phyloP scores from a whole-genome alignment of 2,329 filamentous ascomycete species.

The Cryoendolithus antarcticus region DNA sequence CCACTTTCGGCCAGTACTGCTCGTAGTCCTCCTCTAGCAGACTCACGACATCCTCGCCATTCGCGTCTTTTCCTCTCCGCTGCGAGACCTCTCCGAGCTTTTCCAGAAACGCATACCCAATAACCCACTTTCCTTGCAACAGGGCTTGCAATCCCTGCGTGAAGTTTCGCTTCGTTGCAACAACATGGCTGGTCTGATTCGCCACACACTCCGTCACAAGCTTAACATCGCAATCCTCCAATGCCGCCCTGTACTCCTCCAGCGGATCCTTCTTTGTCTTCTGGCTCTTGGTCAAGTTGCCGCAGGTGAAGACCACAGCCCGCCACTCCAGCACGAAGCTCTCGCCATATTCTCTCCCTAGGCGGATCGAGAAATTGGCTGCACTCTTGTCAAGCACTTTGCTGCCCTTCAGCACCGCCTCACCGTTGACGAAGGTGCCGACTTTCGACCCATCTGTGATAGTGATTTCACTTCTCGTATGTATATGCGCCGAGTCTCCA shows the following conservation, averaged over 20 bases:
- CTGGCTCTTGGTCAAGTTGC: constrained; percentile 51
- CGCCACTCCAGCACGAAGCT: constrained; percentile 49
- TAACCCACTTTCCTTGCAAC: constrained; percentile 67
- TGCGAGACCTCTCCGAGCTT: constrained; percentile 52
- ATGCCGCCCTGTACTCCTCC: constrained; percentile 45
- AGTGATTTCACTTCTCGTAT: constrained; percentile 55
- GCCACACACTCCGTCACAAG: constrained; percentile 60
- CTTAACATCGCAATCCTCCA: constrained; percentile 82
- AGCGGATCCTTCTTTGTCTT: constrained; percentile 42
- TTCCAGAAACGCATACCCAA: constrained; percentile 60
- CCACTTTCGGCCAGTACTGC: constrained; percentile 62
- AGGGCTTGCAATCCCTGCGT: constrained; percentile 77
- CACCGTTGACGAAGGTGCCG: constrained; percentile 67
- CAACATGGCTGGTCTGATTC: constrained; percentile 68
- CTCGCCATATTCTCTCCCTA: constrained; percentile 55
- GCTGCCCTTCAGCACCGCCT: constrained; percentile 49
- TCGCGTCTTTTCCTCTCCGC: constrained; percentile 9
- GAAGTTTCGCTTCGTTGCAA: constrained; percentile 81
- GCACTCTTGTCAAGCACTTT: constrained; percentile 46
- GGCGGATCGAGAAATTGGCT: constrained; percentile 37
- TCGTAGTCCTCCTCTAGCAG: constrained; percentile 70
- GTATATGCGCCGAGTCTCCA: constrained; percentile 47
- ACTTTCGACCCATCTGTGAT: constrained; percentile 77
- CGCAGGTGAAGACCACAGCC: constrained; percentile 70
- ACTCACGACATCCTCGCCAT: constrained; percentile 13